Evolutionary conservation across 805 yeast genomes (phyloP).

Genomic region (Candida corydali): DNA sequence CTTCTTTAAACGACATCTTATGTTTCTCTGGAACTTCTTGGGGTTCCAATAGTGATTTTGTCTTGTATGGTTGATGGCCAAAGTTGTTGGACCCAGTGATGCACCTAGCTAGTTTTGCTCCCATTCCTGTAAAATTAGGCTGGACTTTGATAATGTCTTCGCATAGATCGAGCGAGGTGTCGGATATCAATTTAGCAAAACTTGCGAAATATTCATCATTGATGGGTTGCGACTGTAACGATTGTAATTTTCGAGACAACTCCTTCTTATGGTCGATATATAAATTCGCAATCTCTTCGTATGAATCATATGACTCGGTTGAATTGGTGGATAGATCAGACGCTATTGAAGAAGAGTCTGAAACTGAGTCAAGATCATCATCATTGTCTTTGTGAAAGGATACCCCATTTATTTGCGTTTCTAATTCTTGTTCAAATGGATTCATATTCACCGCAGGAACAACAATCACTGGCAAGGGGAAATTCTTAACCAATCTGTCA

Average conservation of each 20-base stretch:
- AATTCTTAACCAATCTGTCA: slow-evolving; percentile 60
- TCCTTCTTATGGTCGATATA: slow-evolving; percentile 25
- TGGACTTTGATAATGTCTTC: slow-evolving; percentile 29
- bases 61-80: slow-evolving; percentile 36
- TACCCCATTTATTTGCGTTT: slow-evolving; percentile 24
- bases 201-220: slow-evolving; percentile 27
- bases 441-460: slow-evolving; percentile 60
- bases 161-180: slow-evolving; percentile 31
- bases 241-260: slow-evolving; percentile 14
- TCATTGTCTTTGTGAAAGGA: not conserved
- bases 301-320: slow-evolving; percentile 32
- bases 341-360: slow-evolving; percentile 14
- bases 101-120: slow-evolving; percentile 38
- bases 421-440: slow-evolving; percentile 44
- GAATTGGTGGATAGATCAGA: slow-evolving; percentile 11
- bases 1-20: slow-evolving; percentile 6
- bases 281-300: slow-evolving; percentile 33
- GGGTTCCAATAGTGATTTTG: slow-evolving; percentile 38
- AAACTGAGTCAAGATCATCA: not conserved
- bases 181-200: slow-evolving; percentile 26
- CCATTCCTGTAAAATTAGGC: slow-evolving; percentile 38
- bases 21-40: slow-evolving; percentile 3
- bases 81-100: slow-evolving; percentile 40
- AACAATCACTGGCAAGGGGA: slow-evolving; percentile 62
- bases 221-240: slow-evolving; percentile 12